Evolutionary conservation across 495 filamentous ascomycete genomes (phyloP).

Genomic region (Schizothecium vesticola): DNA sequence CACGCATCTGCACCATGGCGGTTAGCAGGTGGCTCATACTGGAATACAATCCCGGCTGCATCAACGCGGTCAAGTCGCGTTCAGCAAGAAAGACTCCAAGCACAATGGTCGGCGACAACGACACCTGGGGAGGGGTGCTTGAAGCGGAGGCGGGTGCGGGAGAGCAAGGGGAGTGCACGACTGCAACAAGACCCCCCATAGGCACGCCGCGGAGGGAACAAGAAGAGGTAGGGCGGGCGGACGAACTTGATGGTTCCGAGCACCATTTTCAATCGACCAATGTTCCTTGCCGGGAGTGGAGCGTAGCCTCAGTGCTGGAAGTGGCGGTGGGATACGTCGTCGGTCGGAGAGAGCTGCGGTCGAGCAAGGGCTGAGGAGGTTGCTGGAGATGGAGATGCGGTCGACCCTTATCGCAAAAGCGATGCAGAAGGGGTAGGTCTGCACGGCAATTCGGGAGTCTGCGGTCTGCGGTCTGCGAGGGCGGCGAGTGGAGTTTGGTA

Average conservation of each 20-base stretch:
- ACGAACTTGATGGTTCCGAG: conserved; percentile 82
- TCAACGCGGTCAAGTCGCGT: conserved; percentile 12
- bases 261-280: conserved; percentile 55
- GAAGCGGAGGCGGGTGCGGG: background rate
- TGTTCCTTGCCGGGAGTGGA: conserved; percentile 10
- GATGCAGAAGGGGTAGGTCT: conserved; percentile 12
- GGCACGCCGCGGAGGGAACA: background rate
- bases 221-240: conserved; percentile 11
- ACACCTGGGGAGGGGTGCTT: conserved; percentile 2
- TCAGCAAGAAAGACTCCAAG: background rate
- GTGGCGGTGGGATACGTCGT: background rate
- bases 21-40: conserved; percentile 16
- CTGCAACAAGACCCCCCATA: background rate
- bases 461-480: conserved; percentile 12
- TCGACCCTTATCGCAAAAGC: conserved; percentile 14
- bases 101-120: background rate
- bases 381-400: conserved; percentile 11
- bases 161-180: background rate
- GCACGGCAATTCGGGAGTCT: conserved; percentile 20
- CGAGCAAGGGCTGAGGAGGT: conserved; percentile 11
- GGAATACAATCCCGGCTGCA: background rate
- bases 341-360: background rate
- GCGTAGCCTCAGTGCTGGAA: background rate
- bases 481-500: conserved; percentile 25
- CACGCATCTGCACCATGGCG: conserved; percentile 64